Evolutionary conservation across 352 stramenopile genomes (phyloP), one percentile per base, ranked within the genome.

Genomic region (Globisporangium rhizosaccharum): DNA sequence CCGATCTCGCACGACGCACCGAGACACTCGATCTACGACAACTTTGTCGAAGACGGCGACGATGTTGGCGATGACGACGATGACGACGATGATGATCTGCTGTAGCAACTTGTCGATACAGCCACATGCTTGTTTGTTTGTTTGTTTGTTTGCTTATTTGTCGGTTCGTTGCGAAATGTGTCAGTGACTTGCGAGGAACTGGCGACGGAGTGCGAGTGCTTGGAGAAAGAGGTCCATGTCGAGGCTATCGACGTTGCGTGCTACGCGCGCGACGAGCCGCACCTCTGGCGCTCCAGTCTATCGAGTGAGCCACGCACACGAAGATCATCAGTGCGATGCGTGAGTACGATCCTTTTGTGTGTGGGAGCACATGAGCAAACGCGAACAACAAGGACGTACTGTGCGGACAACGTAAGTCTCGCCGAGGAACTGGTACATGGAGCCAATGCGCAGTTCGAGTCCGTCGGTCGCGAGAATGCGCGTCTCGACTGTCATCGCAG

Each of bases 371-470:
- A 39, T 39, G 33, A 39, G 0, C 28, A 33, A 6, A 33, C 28
- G 28, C 28, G 28, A 33, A 33, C 2, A 6, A 33, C 33, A 39
- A 39, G 10, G 33, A 39, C 51, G n/a, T 66, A 70, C 63, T 15
- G 61, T 41, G 26, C 26, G 30, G 8, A 26, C 57, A 30, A 50
- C 33, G 18, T 89, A 79, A 14, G 85, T 92, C 57, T 94, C 85
- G 17, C 85, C 85, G 3, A 94, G 57, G 52, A 94, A 92, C 58
- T 94, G 85, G 44, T 90, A 92, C 81, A 92, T 84, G 39, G 82
- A 88, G 23, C 81, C 81, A 17, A 92, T 56, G 14, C 68, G 68
- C 61, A 94, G 66, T 14, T 79, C 74, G n/a, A 87, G 56, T 25
- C 74, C 63, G 33, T 76, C 69, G 28, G 82, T 63, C 30, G 66